Evolutionary conservation across 2,329 filamentous ascomycete species (phyloP), one percentile per base, ranked within the genome.

Genomic region (Thelonectria olida): DNA sequence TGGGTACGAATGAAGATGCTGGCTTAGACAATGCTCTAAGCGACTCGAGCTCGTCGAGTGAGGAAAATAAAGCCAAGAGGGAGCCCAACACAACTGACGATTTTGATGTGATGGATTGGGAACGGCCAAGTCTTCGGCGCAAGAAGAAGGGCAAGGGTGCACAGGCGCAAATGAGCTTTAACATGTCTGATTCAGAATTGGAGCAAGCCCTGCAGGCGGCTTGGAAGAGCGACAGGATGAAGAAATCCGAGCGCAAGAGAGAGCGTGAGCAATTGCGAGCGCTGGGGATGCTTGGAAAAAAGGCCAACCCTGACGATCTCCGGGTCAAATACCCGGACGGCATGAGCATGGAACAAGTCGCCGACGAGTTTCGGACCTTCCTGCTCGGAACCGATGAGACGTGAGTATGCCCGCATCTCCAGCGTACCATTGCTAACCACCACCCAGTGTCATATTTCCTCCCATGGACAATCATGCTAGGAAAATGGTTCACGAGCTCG

Each of bases 51-150:
- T 62, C 54, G 12, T 64, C 66, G 7, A 60, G 41, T 2, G 54
- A 62, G 7, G 22, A 61, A 19, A 22, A 44, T 41, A 54, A 27
- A 75, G 75, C 20, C 71, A 76, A 31, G 75, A 81, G 65, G 77
- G 79, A 9, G 75, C 27, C 23, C 44, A 28, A 39, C 12, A 78
- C 77, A 2, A 85, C 88, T 62, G 88, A 90, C 62, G 91, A 88
- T 8, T 90, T 97, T 65, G 93, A 97, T 72, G 81, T 96, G 44
- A 95, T 96, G 90, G 92, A 97, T 71, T 92, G 91, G 78, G 85
- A 91, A 15, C 84, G 89, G 23, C 88, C 89, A 1, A 92, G 88
- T 54, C 75, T 93, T 6, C 85, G 83, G 56, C 75, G 76, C 5
- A 45, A 45, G 44, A 87, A 84, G 63, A 90, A 87, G 71, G 81